phyloP scores from a whole-genome alignment of 1,284 basidiomycete species.

The Malassezia sympodialis region DNA sequence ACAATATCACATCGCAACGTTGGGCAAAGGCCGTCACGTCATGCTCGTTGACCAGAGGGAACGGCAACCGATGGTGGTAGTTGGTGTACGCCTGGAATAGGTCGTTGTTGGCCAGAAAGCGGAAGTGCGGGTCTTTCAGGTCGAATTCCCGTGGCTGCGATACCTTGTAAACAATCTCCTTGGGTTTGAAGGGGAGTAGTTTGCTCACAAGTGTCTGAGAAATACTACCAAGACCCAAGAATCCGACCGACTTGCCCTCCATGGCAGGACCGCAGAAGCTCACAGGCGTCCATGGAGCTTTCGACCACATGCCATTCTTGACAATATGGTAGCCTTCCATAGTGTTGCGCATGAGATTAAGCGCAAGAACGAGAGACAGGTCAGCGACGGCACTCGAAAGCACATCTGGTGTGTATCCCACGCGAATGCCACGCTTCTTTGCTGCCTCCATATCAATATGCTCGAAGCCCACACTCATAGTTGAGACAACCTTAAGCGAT shows the following conservation, averaged over 20 bases:
- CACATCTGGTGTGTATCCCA: slow-evolving; percentile 86
- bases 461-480: slow-evolving; percentile 61
- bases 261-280: slow-evolving; percentile 64
- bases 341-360: slow-evolving; percentile 77
- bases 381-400: slow-evolving; percentile 86
- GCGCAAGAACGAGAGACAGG: slow-evolving; percentile 69
- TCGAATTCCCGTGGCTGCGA: slow-evolving; percentile 27
- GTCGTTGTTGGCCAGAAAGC: slow-evolving; percentile 16
- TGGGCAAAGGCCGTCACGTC: slow-evolving; percentile 23
- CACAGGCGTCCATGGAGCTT: slow-evolving; percentile 63
- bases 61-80: slow-evolving; percentile 10
- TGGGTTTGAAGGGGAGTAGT: slow-evolving; percentile 26
- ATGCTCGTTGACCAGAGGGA: slow-evolving; percentile 25
- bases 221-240: slow-evolving; percentile 67
- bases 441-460: slow-evolving; percentile 64
- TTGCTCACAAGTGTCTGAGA: slow-evolving; percentile 23
- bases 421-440: slow-evolving; percentile 59
- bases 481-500: slow-evolving; percentile 67
- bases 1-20: slow-evolving; percentile 28
- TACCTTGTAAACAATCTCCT: slow-evolving; percentile 25
- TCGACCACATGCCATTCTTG: slow-evolving; percentile 59
- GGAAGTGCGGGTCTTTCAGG: slow-evolving; percentile 19
- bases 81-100: slow-evolving; percentile 6
- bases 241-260: slow-evolving; percentile 61
- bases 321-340: slow-evolving; percentile 59